A percentile compares a stretch with the other conserved stretches of the same genome.
phyloP scores from a whole-genome alignment of 2,329 filamentous ascomycete species.

The Xylaria sp. region DNA sequence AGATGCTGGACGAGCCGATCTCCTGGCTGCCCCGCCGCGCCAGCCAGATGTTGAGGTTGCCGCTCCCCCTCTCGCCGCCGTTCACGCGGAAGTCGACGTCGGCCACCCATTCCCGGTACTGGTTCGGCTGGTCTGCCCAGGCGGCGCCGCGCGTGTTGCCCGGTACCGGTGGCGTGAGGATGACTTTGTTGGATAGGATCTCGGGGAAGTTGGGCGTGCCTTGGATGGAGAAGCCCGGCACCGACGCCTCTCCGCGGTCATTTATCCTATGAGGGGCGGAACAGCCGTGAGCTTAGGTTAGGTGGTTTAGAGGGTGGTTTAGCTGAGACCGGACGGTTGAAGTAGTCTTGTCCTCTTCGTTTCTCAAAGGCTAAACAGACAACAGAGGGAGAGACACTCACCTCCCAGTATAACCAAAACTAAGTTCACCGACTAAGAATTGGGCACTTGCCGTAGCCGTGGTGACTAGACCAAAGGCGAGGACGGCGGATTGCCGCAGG shows the following conservation, averaged over 20 bases:
- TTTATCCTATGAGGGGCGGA: slow-evolving; percentile 66
- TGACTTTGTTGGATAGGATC: slow-evolving; percentile 86
- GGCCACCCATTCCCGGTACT: slow-evolving; percentile 78
- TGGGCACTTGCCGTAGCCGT: slow-evolving; percentile 66
- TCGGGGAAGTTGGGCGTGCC: slow-evolving; percentile 68
- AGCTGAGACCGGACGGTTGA: not conserved
- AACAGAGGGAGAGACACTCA: slow-evolving; percentile 50
- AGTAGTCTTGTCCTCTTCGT: not conserved
- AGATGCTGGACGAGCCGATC: slow-evolving; percentile 80
- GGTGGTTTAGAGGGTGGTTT: not conserved
- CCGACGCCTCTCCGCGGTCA: slow-evolving; percentile 62
- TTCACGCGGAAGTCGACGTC: slow-evolving; percentile 90
- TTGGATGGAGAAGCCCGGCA: slow-evolving; percentile 66
- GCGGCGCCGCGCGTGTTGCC: slow-evolving; percentile 86
- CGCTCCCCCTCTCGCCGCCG: slow-evolving; percentile 84
- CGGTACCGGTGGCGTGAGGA: slow-evolving; percentile 88
- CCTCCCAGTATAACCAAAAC: slow-evolving; percentile 79
- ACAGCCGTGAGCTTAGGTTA: slow-evolving; percentile 33
- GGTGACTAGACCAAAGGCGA: slow-evolving; percentile 58
- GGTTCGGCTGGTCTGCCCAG: slow-evolving; percentile 76
- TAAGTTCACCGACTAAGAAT: slow-evolving; percentile 76
- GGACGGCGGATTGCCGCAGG: slow-evolving; percentile 48
- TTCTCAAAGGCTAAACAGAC: not conserved
- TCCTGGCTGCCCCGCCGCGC: slow-evolving; percentile 73
- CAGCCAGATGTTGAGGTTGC: slow-evolving; percentile 96